Evolutionary conservation across 345 rosid species (phyloP).

Genomic region (Acer yangbiense): DNA sequence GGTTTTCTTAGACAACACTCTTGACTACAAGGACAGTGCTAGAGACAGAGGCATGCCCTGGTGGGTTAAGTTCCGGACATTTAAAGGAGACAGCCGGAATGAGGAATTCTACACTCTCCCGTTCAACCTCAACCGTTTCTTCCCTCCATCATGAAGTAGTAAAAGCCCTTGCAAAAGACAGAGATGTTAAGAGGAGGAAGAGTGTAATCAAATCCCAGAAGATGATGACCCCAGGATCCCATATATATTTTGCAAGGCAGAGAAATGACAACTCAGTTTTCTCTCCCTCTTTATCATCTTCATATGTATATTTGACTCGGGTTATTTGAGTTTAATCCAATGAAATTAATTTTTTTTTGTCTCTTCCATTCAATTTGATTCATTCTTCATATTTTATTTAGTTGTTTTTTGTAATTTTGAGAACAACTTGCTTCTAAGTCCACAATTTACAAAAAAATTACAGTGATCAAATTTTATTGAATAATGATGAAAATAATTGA

Average conservation of each 20-base stretch:
- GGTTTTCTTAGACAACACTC: constrained; percentile 89
- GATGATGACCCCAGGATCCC: neutral
- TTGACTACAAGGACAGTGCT: constrained; percentile 84
- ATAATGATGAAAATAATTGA: neutral
- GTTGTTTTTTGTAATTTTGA: neutral
- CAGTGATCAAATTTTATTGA: neutral
- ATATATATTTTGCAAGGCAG: constrained; percentile 6
- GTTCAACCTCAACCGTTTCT: constrained; percentile 92
- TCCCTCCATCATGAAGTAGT: constrained; percentile 76
- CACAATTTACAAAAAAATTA: too few species aligned
- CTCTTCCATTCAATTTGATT: neutral
- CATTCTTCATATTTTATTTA: neutral
- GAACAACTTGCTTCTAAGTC: neutral
- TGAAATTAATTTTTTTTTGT: constrained; percentile 19
- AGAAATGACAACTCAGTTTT: constrained; percentile 24
- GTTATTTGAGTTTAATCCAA: constrained; percentile 25
- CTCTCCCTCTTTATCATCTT: constrained; percentile 14
- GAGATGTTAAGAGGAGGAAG: constrained; percentile 13
- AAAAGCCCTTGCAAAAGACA: neutral
- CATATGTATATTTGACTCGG: constrained; percentile 18
- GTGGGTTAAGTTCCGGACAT: constrained; percentile 91
- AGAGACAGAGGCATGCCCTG: constrained; percentile 94
- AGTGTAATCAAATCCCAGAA: constrained; percentile 22
- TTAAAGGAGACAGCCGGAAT: constrained; percentile 85
- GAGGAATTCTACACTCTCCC: constrained; percentile 97